phyloP scores from a whole-genome alignment of 345 rosid species.

The Gossypium herbaceum region DNA sequence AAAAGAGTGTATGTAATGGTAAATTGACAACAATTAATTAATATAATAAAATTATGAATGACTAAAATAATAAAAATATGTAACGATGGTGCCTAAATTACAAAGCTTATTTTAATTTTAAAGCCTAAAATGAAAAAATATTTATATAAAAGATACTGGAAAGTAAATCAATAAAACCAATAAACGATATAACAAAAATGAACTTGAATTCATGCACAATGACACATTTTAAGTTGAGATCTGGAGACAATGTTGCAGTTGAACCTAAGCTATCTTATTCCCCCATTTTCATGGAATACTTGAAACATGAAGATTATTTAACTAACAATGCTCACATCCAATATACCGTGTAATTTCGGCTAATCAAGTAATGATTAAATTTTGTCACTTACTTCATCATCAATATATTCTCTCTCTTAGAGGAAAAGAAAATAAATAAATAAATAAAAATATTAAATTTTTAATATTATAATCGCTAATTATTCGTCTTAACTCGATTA shows the following conservation, averaged over 20 bases:
- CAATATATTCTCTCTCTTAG: not conserved
- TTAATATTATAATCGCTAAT: not conserved
- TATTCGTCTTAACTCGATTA: not conserved
- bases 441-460: not conserved
- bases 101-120: no score
- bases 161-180: no score
- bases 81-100: no score
- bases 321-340: not conserved
- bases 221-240: no score
- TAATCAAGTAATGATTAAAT: conserved; percentile 3
- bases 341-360: conserved; percentile 6
- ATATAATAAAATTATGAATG: no score
- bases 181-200: no score
- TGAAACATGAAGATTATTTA: not conserved
- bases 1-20: no score
- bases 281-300: not conserved
- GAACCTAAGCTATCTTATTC: not conserved
- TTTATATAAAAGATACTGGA: no score
- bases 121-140: no score
- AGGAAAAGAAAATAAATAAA: not conserved
- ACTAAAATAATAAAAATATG: no score
- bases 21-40: no score
- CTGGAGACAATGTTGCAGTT: not conserved
- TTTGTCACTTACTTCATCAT: conserved; percentile 7
- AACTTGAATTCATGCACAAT: no score